A percentile compares a stretch with the other conserved stretches of the same genome.
Conservation (phyloP, 1,284 basidiomycete species). For the Rhodotorula glutinis region DNA sequence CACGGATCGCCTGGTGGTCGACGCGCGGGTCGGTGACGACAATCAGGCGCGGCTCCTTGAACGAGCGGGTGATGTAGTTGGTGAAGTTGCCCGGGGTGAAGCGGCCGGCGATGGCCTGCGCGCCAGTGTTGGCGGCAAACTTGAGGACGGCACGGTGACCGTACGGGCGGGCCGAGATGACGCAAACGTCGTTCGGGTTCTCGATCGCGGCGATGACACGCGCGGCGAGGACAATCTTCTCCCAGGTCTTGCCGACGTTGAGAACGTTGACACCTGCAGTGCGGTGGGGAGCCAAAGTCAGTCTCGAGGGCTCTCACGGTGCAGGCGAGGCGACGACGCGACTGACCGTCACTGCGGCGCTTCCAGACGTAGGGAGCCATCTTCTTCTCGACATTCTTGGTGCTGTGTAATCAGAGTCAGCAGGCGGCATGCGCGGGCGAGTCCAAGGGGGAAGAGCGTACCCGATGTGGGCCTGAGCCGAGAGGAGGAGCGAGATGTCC, state of each 20-base stretch:
- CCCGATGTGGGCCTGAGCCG: constrained; percentile 90
- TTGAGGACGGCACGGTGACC: constrained; percentile 99
- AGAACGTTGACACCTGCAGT: constrained; percentile 85
- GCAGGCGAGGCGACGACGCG: background rate
- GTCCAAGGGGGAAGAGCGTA: background rate
- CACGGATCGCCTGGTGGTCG: constrained; percentile 99
- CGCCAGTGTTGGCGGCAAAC: constrained; percentile 95
- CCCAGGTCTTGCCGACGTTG: constrained; percentile 99
- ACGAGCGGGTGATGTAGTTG: constrained; percentile 98
- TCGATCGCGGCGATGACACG: constrained; percentile 84
- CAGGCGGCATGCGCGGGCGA: background rate
- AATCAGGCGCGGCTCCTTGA: constrained; percentile 99
- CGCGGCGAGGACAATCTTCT: constrained; percentile 94
- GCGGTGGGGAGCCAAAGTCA: background rate
- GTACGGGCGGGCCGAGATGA: constrained; percentile 96
- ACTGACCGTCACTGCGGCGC: constrained; percentile 80
- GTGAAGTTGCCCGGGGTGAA: constrained; percentile 97
- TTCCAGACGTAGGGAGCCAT: constrained; percentile 99
- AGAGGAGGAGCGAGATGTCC: constrained; percentile 90
- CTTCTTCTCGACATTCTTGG: constrained; percentile 98
- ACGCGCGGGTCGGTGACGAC: constrained; percentile 98
- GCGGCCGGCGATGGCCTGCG: constrained; percentile 96
- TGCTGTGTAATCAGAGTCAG: constrained; percentile 50
- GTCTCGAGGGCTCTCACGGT: background rate
- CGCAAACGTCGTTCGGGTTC: constrained; percentile 96